Percentiles rank a stretch among this genome's conserved stretches.
Conservation (phyloP, 192 early-diverging fungal species). For the Coemansia sp. region DNA sequence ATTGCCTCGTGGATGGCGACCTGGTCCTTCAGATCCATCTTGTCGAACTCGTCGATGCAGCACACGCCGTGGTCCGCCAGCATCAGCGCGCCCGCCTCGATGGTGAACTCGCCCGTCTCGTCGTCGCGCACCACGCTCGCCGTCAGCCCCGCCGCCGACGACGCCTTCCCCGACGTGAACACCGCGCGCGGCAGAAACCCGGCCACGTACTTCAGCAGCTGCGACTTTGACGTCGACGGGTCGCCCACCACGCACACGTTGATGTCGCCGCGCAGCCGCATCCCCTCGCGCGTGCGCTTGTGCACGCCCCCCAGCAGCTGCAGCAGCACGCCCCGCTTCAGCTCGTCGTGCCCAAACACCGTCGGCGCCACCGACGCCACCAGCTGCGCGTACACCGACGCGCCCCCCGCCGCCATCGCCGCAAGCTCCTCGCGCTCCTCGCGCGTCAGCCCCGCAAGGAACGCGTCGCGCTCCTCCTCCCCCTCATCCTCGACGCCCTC, state of each 20-base stretch:
- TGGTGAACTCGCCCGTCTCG: constrained; percentile 96
- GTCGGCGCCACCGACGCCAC: constrained; percentile 84
- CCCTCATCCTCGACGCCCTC: constrained; percentile 60
- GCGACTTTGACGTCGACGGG: constrained; percentile 92
- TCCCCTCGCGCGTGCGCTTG: constrained; percentile 89
- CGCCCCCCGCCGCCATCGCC: constrained; percentile 63
- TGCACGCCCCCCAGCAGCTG: constrained; percentile 96
- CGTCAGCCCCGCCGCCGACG: constrained; percentile 93
- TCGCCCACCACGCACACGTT: constrained; percentile 98
- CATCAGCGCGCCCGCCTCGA: constrained; percentile 97
- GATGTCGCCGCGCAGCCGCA: constrained; percentile 94
- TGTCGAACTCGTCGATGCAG: constrained; percentile 99
- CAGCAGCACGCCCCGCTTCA: constrained; percentile 93
- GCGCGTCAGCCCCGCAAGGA: constrained; percentile 63
- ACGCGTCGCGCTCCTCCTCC: constrained; percentile 64
- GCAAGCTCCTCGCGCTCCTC: constrained; percentile 77
- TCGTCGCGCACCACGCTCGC: constrained; percentile 89
- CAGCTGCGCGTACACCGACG: constrained; percentile 72
- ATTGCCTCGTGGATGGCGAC: constrained; percentile 99
- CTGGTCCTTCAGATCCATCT: constrained; percentile 96
- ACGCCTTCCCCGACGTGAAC: constrained; percentile 83
- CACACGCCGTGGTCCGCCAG: constrained; percentile 98
- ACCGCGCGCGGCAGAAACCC: constrained; percentile 88
- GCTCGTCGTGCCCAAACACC: constrained; percentile 90
- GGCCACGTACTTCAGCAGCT: constrained; percentile 81